These are phyloP conservation scores for Penicillium verhagenii DNA, from an alignment of 495 filamentous ascomycete species.

Conservation along the genomic window DNA sequence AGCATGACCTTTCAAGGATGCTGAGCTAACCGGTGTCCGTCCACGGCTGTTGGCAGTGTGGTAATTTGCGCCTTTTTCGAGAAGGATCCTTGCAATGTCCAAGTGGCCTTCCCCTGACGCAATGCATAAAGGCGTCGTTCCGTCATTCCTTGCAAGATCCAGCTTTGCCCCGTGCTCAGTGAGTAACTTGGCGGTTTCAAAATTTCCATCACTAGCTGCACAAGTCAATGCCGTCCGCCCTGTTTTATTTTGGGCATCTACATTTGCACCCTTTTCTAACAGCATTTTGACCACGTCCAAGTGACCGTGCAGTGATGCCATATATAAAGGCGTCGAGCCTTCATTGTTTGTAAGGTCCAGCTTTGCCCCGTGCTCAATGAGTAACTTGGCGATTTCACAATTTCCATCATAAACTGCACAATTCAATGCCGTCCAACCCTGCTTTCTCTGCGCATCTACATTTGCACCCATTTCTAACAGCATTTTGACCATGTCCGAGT, in stretches of 20 bases:
- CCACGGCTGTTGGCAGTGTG: background rate
- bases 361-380: conserved; percentile 1
- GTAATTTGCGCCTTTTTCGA: background rate
- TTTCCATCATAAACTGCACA: background rate
- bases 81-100: background rate
- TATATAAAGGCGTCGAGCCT: background rate
- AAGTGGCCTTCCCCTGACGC: background rate
- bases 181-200: background rate
- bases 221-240: background rate
- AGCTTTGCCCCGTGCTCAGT: background rate
- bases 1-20: background rate
- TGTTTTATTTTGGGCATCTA: background rate
- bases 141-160: background rate
- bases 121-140: background rate
- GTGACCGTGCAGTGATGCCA: background rate
- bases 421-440: background rate
- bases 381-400: background rate
- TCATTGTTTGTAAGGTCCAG: background rate
- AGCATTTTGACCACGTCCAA: background rate
- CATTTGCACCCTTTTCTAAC: background rate
- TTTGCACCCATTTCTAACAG: background rate
- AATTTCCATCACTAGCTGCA: background rate
- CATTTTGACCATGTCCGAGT: no score
- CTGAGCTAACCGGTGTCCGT: background rate
- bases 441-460: background rate